Evolutionary conservation across 2,329 filamentous ascomycete genomes (phyloP), one percentile per base, ranked within the genome.

Genomic region (Mycocentrospora acerina): DNA sequence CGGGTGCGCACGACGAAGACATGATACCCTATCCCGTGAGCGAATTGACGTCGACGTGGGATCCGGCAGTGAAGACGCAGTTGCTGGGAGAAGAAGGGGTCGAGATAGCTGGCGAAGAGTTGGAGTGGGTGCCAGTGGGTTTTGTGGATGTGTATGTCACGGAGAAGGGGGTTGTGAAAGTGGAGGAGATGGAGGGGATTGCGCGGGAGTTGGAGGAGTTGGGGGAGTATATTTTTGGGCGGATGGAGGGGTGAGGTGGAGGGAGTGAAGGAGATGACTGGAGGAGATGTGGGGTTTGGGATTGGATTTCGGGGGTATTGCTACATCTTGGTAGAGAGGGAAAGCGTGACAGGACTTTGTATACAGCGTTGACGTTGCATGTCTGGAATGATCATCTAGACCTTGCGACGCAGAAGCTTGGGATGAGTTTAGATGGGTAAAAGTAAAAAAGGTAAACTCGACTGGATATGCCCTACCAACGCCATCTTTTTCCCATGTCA

Each of bases 21-120:
- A 28, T 27, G 4, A 68, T 71, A n/a, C 69, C 69, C 6, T 14
- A 79, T 47, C 48, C 53, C 7, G 63, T 68, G 2, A 75, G 79
- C 46, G 71, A 77, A 57, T 48, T 87, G 8, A 64, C 48, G 2
- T 54, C 52, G 13, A 66, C 63, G 1, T 85, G 81, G 81, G 18
- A 19, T 0, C 35, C 43, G 11, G 46, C 44, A 4, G 35, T 44
- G 6, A 39, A 44, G 28, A 26, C 40, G 8, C 35, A 39, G 0
- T 19, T 50, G 6, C 44, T 40, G 5, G 52, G 53, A 51, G 70
- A 4, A 40, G 50, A 51, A 4, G 53, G 56, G 7, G 22, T 50
- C 48, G 71, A 9, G 43, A 59, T 25, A 59, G 75, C 22, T 64
- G 63, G 37, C 70, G 76, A 56, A 43, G 24, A 25, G 45, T 66